These are phyloP conservation scores for Coffea canephora DNA, from an alignment of 257 asterid species.

Conservation along the genomic window DNA sequence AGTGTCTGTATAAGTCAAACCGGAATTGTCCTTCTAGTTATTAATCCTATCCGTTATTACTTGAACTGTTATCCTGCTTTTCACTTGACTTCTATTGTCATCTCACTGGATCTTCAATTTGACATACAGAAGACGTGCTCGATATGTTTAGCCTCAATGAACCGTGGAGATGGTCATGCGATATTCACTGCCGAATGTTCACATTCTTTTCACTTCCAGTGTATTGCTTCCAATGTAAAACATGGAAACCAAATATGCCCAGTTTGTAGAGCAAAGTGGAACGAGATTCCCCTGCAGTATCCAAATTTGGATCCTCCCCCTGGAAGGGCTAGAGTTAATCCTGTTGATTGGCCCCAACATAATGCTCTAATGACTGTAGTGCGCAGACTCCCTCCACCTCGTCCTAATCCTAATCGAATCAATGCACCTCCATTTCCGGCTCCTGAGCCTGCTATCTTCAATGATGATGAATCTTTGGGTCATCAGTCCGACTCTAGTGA, in stretches of 20 bases:
- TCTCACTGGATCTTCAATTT: conserved; percentile 19
- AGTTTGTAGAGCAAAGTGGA: conserved; percentile 92
- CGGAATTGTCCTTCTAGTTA: neutral
- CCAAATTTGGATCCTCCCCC: conserved; percentile 50
- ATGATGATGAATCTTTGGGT: conserved; percentile 85
- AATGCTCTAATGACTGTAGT: conserved; percentile 56
- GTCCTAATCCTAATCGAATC: conserved; percentile 56
- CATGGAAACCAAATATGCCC: conserved; percentile 95
- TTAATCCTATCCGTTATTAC: neutral
- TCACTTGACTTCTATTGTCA: conserved; percentile 4
- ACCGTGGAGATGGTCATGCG: conserved; percentile 90
- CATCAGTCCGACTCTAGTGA: conserved; percentile 31
- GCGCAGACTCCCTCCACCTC: conserved; percentile 62
- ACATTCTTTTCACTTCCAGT: conserved; percentile 93
- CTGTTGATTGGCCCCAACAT: conserved; percentile 57
- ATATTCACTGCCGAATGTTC: conserved; percentile 95
- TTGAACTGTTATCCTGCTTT: neutral
- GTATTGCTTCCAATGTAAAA: conserved; percentile 91
- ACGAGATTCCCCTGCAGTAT: conserved; percentile 71
- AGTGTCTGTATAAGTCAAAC: neutral
- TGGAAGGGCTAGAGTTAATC: conserved; percentile 51
- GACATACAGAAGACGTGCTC: conserved; percentile 75
- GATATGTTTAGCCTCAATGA: conserved; percentile 84
- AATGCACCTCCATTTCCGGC: conserved; percentile 40
- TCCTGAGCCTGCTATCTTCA: conserved; percentile 78